These are phyloP conservation scores for Punctularia strigosozonata DNA, from an alignment of 768 basidiomycete species.

Conservation along the genomic window DNA sequence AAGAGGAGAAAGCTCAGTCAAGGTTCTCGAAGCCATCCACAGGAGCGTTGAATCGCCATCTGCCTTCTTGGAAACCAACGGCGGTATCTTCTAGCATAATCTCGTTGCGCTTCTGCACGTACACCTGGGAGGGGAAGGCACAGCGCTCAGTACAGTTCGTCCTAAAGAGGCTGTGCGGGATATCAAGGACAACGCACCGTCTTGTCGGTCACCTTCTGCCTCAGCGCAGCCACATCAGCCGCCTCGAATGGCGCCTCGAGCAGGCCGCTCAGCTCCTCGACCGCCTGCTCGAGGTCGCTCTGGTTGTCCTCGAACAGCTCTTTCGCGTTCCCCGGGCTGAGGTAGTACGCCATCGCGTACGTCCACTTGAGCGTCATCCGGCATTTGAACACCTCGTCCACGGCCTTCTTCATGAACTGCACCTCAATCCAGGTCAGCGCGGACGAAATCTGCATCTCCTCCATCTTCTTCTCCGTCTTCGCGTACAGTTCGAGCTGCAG, in stretches of 20 bases:
- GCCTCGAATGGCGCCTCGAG: constrained; percentile 87
- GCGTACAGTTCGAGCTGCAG: constrained; percentile 84
- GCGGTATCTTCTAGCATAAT: constrained; percentile 94
- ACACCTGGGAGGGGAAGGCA: constrained; percentile 36
- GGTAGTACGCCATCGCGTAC: constrained; percentile 97
- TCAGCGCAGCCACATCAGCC: constrained; percentile 66
- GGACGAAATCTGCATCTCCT: constrained; percentile 94
- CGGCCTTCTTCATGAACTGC: constrained; percentile 98
- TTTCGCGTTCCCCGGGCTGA: constrained; percentile 84
- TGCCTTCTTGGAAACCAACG: constrained; percentile 72
- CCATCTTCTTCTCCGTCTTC: constrained; percentile 99
- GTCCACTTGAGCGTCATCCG: constrained; percentile 98
- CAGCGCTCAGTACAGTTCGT: constrained; percentile 2
- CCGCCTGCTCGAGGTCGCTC: constrained; percentile 89
- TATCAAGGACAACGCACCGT: constrained; percentile 42
- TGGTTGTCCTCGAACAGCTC: constrained; percentile 97
- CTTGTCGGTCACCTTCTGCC: constrained; percentile 94
- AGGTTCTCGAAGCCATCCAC: constrained; percentile 76
- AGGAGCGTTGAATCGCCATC: constrained; percentile 71
- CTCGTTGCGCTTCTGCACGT: constrained; percentile 94
- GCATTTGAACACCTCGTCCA: constrained; percentile 83
- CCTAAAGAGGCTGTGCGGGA: too few species aligned
- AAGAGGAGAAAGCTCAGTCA: too few species aligned
- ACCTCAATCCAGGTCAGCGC: constrained; percentile 96
- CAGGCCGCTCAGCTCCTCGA: constrained; percentile 89